Percentiles rank a stretch among this genome's conserved stretches.
Evolutionary conservation across 139 green algal genomes (phyloP).

Genomic region (Medakamo hakoo): DNA sequence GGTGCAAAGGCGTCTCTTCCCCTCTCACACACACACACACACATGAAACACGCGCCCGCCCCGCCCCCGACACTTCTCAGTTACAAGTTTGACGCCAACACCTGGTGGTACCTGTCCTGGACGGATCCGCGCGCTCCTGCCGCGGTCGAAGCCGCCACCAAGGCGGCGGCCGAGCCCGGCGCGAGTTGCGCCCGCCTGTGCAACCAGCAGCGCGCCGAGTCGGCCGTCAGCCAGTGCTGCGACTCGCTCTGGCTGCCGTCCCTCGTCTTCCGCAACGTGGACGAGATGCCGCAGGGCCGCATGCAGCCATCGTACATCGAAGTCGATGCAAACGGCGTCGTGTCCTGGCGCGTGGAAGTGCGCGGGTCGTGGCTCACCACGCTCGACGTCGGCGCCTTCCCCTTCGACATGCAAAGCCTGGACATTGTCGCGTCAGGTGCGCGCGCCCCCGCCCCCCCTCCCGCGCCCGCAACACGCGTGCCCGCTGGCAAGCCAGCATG

Average conservation of each 20-base stretch:
- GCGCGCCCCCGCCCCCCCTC: too few species aligned
- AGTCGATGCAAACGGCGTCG: background rate
- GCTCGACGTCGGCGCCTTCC: background rate
- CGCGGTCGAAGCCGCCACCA: background rate
- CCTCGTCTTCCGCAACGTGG: background rate
- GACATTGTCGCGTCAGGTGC: background rate
- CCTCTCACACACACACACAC: too few species aligned
- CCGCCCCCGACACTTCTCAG: too few species aligned
- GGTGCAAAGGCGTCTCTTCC: too few species aligned
- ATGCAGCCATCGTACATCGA: background rate
- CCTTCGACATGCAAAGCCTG: background rate
- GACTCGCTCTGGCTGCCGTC: background rate
- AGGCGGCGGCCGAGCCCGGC: background rate
- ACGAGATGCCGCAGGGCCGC: background rate
- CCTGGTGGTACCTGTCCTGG: background rate
- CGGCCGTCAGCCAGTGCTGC: background rate
- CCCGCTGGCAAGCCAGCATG: too few species aligned
- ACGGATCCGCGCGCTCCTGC: background rate
- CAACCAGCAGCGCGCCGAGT: background rate
- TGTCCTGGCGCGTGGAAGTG: background rate
- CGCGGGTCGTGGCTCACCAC: background rate
- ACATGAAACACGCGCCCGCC: too few species aligned
- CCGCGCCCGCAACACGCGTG: too few species aligned
- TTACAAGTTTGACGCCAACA: background rate
- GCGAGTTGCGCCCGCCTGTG: background rate